Evolutionary conservation across 2,329 filamentous ascomycete species (phyloP).

Genomic region (Phoma herbarum): DNA sequence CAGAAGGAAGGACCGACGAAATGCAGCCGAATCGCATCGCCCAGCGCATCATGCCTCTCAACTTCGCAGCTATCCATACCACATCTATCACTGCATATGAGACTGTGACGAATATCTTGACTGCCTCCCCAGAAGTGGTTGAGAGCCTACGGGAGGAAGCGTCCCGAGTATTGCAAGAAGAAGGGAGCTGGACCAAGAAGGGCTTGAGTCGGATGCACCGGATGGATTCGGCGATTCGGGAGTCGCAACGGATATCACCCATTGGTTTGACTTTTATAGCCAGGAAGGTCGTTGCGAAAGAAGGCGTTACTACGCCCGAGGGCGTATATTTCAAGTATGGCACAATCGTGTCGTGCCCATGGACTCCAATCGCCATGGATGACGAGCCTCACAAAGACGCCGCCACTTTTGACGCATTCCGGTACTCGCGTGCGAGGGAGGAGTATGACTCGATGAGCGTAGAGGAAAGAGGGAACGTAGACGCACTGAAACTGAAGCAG

Average conservation of each 20-base stretch:
- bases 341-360: neutral
- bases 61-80: constrained; percentile 68
- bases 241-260: constrained; percentile 61
- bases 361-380: neutral
- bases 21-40: constrained; percentile 60
- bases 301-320: constrained; percentile 59
- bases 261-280: constrained; percentile 59
- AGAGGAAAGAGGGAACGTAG: constrained; percentile 29
- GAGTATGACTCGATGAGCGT: constrained; percentile 30
- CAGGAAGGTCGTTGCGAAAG: constrained; percentile 63
- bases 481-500: constrained; percentile 48
- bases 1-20: constrained; percentile 56
- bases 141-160: constrained; percentile 57
- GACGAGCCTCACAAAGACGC: constrained; percentile 71
- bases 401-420: constrained; percentile 59
- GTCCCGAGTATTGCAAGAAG: constrained; percentile 42
- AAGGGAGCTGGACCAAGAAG: constrained; percentile 59
- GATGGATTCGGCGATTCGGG: constrained; percentile 63
- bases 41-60: constrained; percentile 62
- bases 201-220: constrained; percentile 56
- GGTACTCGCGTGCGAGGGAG: constrained; percentile 35
- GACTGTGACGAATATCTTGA: constrained; percentile 31
- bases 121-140: neutral
- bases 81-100: constrained; percentile 62
- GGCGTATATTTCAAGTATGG: neutral